phyloP scores from a whole-genome alignment of 2,329 filamentous ascomycete species.

The Fusarium piperis region DNA sequence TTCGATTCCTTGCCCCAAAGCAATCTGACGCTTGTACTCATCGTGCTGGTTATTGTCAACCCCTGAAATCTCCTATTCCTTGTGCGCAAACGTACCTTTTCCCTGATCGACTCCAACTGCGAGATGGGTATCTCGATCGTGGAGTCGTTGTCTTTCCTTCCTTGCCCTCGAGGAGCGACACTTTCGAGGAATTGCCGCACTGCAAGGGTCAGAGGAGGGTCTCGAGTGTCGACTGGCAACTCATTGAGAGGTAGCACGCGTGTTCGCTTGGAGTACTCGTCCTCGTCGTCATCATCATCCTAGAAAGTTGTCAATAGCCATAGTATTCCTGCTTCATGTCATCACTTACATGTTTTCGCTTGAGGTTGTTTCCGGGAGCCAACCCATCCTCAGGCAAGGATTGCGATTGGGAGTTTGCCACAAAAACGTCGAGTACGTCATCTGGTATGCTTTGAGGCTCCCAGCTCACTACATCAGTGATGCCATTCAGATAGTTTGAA shows the following conservation, averaged over 20 bases:
- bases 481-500: slow-evolving; percentile 54
- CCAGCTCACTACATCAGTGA: slow-evolving; percentile 54
- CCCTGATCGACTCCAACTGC: slow-evolving; percentile 52
- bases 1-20: slow-evolving; percentile 44
- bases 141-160: slow-evolving; percentile 27
- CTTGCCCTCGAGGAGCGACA: slow-evolving; percentile 19
- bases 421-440: slow-evolving; percentile 59
- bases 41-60: slow-evolving; percentile 42
- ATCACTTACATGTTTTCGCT: slow-evolving; percentile 59
- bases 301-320: neutral
- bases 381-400: slow-evolving; percentile 15
- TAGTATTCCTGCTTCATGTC: neutral
- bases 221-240: slow-evolving; percentile 33
- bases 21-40: slow-evolving; percentile 42
- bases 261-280: slow-evolving; percentile 45
- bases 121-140: slow-evolving; percentile 44
- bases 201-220: slow-evolving; percentile 47
- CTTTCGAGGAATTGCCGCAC: slow-evolving; percentile 44
- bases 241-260: slow-evolving; percentile 39
- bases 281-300: slow-evolving; percentile 48
- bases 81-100: slow-evolving; percentile 44
- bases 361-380: slow-evolving; percentile 49
- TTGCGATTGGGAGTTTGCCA: slow-evolving; percentile 47
- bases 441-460: slow-evolving; percentile 59
- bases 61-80: neutral